phyloP scores from a whole-genome alignment of 1,284 basidiomycete species.

The Pascua sp. region DNA sequence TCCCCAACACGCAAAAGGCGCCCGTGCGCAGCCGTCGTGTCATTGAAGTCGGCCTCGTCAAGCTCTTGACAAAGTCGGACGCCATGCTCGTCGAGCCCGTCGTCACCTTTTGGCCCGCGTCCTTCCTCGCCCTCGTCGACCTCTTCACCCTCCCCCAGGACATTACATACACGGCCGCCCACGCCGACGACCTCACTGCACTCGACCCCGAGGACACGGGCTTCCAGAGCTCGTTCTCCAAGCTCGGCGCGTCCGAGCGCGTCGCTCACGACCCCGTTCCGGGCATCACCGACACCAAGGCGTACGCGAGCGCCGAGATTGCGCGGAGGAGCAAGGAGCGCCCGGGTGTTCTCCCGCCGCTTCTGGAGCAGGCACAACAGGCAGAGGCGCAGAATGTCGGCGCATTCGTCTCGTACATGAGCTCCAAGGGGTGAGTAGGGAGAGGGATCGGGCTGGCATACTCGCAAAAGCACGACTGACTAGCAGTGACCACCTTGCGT shows the following conservation, averaged over 20 bases:
- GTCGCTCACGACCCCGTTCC: conserved; percentile 49
- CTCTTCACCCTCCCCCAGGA: conserved; percentile 72
- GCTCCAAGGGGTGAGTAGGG: conserved; percentile 29
- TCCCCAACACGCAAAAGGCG: conserved; percentile 77
- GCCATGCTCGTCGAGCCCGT: conserved; percentile 64
- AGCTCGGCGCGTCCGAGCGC: conserved; percentile 71
- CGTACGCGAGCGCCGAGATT: conserved; percentile 46
- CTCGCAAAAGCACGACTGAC: not conserved
- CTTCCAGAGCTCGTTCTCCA: conserved; percentile 90
- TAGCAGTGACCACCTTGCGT: conserved; percentile 7
- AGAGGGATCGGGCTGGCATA: no score
- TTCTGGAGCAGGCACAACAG: conserved; percentile 39
- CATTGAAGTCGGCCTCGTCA: conserved; percentile 75
- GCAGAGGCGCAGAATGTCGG: conserved; percentile 31
- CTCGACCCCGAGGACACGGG: conserved; percentile 86
- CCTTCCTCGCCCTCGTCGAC: conserved; percentile 70
- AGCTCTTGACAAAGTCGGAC: conserved; percentile 69
- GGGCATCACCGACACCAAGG: conserved; percentile 48
- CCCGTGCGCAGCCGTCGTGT: conserved; percentile 78
- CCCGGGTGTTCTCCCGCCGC: conserved; percentile 45
- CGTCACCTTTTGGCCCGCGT: conserved; percentile 64
- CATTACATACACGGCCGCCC: conserved; percentile 53
- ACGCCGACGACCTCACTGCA: conserved; percentile 55
- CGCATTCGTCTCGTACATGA: conserved; percentile 43
- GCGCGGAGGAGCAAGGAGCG: conserved; percentile 35